Conservation (phyloP, 257 asterid species). For the Nicotiana obtusifolia region DNA sequence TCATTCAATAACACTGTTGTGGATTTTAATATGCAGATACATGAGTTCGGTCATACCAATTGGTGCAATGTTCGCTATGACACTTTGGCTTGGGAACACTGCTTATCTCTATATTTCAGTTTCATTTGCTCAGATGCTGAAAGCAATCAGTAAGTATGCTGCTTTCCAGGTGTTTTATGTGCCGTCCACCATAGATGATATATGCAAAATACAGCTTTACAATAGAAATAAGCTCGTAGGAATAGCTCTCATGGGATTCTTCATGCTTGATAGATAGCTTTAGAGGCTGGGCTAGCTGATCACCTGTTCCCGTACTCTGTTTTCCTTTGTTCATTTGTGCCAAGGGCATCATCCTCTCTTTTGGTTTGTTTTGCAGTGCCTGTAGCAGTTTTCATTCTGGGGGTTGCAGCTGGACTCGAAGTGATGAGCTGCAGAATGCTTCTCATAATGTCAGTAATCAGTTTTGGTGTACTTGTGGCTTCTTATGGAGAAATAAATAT, state of each 20-base stretch:
- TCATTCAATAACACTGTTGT: neutral
- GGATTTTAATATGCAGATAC: slow-evolving; percentile 53
- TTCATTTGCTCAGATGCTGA: slow-evolving; percentile 96
- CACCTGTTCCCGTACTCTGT: neutral
- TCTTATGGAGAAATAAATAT: slow-evolving; percentile 91
- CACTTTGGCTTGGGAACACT: slow-evolving; percentile 99
- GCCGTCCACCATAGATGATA: neutral
- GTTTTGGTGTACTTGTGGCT: slow-evolving; percentile 90
- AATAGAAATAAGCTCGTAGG: neutral
- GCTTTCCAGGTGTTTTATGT: neutral
- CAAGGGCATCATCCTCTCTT: slow-evolving; percentile 7
- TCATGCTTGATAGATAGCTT: neutral
- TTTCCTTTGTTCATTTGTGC: neutral
- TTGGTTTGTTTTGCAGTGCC: slow-evolving; percentile 68
- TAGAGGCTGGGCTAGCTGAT: slow-evolving; percentile 2
- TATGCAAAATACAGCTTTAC: neutral
- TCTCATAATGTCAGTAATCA: slow-evolving; percentile 88
- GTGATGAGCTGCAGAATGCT: slow-evolving; percentile 88
- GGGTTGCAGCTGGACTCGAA: slow-evolving; percentile 94
- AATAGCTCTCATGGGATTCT: neutral
- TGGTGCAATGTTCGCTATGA: slow-evolving; percentile 98
- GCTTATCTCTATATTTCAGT: slow-evolving; percentile 98
- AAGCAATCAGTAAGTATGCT: slow-evolving; percentile 82
- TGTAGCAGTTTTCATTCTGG: slow-evolving; percentile 94
- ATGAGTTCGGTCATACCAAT: slow-evolving; percentile 79